Evolutionary conservation across 148 eudicot genomes (phyloP).

Genomic region (Talinum fruticosum): DNA sequence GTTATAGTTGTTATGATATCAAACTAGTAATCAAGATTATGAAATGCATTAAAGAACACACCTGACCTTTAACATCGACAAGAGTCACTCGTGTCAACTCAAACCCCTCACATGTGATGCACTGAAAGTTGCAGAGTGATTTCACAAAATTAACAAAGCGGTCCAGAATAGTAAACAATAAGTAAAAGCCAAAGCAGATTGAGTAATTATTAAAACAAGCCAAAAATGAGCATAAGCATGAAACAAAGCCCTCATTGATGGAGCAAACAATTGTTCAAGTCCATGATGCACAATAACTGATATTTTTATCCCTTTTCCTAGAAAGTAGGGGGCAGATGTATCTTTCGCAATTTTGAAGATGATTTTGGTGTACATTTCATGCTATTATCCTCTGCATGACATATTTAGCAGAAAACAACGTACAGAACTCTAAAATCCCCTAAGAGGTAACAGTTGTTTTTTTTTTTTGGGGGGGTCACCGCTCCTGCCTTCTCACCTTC

Average conservation of each 20-base stretch:
- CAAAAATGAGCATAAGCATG: neutral
- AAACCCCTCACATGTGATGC: constrained; percentile 76
- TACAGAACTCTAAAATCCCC: neutral
- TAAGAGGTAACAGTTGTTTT: neutral
- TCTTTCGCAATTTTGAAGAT: neutral
- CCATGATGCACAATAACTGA: neutral
- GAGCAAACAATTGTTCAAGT: neutral
- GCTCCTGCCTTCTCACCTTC: neutral
- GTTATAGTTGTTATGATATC: neutral
- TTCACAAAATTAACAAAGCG: neutral
- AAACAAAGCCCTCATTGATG: neutral
- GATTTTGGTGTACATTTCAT: neutral
- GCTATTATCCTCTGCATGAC: neutral
- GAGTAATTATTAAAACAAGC: neutral
- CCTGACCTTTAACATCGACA: constrained; percentile 84
- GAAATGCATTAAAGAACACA: constrained; percentile 29
- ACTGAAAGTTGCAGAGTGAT: constrained; percentile 36
- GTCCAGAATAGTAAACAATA: neutral
- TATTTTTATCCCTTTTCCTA: neutral
- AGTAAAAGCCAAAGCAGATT: neutral
- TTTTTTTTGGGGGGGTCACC: no score
- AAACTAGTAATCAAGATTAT: neutral
- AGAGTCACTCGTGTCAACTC: constrained; percentile 96
- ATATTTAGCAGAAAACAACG: neutral
- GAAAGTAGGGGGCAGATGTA: neutral